Evolutionary conservation across 2,329 filamentous ascomycete species (phyloP).

Genomic region (Diaporthe sp.): DNA sequence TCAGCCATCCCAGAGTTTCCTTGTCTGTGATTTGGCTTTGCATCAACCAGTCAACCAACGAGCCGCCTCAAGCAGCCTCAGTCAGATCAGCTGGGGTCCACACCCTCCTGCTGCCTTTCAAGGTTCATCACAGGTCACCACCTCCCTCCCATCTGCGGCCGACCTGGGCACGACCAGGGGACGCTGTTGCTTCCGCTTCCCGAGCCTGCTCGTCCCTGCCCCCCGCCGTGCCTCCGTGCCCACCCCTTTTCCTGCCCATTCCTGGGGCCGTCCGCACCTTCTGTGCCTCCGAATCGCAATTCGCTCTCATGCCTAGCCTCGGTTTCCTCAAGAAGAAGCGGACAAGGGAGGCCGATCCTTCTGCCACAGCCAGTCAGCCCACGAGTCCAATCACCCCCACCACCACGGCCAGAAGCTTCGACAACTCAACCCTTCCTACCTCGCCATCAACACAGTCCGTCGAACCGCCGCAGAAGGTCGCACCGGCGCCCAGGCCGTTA

Average conservation of each 20-base stretch:
- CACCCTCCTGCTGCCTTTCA: slow-evolving; percentile 29
- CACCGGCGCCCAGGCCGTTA: slow-evolving; percentile 48
- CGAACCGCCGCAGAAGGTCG: slow-evolving; percentile 48
- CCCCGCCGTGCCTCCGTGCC: slow-evolving; percentile 35
- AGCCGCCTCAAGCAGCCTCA: slow-evolving; percentile 33
- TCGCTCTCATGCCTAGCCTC: slow-evolving; percentile 84
- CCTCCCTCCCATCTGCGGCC: slow-evolving; percentile 30
- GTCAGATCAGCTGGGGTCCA: slow-evolving; percentile 21
- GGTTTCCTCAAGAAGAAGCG: slow-evolving; percentile 99
- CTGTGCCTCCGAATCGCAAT: slow-evolving; percentile 37
- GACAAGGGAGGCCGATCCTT: slow-evolving; percentile 86
- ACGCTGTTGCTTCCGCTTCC: slow-evolving; percentile 34
- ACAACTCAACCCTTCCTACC: slow-evolving; percentile 55
- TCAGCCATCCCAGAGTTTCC: slow-evolving; percentile 29
- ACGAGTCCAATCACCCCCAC: slow-evolving; percentile 73
- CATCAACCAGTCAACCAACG: slow-evolving; percentile 30
- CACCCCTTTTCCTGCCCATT: slow-evolving; percentile 37
- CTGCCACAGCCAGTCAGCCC: slow-evolving; percentile 73
- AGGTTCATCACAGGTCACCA: slow-evolving; percentile 28
- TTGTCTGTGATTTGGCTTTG: slow-evolving; percentile 38
- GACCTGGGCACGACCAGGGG: slow-evolving; percentile 33
- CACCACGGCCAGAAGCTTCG: slow-evolving; percentile 63
- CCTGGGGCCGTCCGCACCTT: slow-evolving; percentile 34
- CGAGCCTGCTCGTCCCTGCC: slow-evolving; percentile 37
- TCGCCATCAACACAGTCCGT: slow-evolving; percentile 45